A percentile compares a stretch with the other conserved stretches of the same genome.
These are phyloP conservation scores for Podospora anserina DNA, from an alignment of 495 filamentous ascomycete genomes.

Conservation along the genomic window DNA sequence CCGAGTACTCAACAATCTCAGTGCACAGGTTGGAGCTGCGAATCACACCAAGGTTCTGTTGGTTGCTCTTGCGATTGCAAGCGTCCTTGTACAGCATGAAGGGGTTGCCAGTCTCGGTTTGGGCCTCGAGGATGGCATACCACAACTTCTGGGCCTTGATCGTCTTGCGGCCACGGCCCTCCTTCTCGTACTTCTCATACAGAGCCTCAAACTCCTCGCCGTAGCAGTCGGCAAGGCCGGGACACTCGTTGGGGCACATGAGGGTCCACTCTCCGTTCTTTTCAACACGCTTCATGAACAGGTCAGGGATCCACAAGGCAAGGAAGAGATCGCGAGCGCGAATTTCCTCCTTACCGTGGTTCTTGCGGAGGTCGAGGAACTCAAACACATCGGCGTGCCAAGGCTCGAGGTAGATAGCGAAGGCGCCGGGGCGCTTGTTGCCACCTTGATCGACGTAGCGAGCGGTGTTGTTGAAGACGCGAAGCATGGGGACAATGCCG, in stretches of 20 bases:
- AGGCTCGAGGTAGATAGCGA: conserved; percentile 98
- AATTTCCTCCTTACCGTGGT: conserved; percentile 97
- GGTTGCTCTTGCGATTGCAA: conserved; percentile 98
- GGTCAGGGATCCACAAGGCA: conserved; percentile 95
- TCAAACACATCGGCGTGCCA: conserved; percentile 98
- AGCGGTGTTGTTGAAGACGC: conserved; percentile 98
- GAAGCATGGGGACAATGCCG: conserved; percentile 94
- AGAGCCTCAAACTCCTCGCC: conserved; percentile 95
- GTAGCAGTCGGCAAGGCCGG: conserved; percentile 92
- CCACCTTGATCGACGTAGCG: conserved; percentile 98
- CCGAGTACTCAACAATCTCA: conserved; percentile 95
- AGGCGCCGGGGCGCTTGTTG: conserved; percentile 98
- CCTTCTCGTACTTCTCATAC: conserved; percentile 89
- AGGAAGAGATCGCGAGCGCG: conserved; percentile 97
- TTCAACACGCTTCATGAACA: conserved; percentile 99
- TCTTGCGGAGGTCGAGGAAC: conserved; percentile 97
- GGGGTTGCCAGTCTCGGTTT: conserved; percentile 97
- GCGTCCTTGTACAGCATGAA: conserved; percentile 99
- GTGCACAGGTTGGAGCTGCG: conserved; percentile 98
- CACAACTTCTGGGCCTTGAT: conserved; percentile 98
- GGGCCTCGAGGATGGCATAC: conserved; percentile 95
- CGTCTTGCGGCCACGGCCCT: conserved; percentile 82
- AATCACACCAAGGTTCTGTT: conserved; percentile 98
- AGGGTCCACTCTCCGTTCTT: conserved; percentile 93
- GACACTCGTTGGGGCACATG: conserved; percentile 94